Conservation (phyloP, 2,329 filamentous ascomycete genomes). For the Sphaerulina populicola region DNA sequence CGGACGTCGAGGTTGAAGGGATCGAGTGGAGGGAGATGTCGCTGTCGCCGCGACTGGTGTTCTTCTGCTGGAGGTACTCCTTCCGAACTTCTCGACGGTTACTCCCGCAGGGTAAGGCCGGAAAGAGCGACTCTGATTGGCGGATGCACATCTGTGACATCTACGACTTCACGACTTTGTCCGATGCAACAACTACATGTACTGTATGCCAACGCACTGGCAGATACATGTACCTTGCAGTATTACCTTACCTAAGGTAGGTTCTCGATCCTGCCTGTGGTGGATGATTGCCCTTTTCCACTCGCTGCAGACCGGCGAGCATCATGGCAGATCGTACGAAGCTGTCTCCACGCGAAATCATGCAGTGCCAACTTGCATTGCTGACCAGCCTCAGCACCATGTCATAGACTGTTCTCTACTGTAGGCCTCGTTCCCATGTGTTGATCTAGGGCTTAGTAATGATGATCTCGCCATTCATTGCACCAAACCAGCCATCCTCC, state of each 20-base stretch:
- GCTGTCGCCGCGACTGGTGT: not conserved
- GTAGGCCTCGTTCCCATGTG: not conserved
- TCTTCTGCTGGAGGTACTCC: not conserved
- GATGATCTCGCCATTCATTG: constrained; percentile 38
- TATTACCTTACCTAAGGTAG: too few relatives aligned
- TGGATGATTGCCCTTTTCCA: too few relatives aligned
- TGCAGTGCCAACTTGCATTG: too few relatives aligned
- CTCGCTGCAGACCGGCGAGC: too few relatives aligned
- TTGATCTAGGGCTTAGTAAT: constrained; percentile 20
- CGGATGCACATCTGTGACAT: not conserved
- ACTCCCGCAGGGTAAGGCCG: not conserved
- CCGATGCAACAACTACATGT: not conserved
- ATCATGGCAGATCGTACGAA: too few relatives aligned
- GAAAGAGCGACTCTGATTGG: not conserved
- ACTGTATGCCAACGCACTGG: too few relatives aligned
- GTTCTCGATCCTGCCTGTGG: too few relatives aligned
- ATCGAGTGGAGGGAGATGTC: not conserved
- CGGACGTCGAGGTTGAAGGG: constrained; percentile 5
- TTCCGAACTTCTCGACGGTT: not conserved
- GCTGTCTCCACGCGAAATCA: too few relatives aligned
- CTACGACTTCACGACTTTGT: not conserved
- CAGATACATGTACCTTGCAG: too few relatives aligned
- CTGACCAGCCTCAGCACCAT: too few relatives aligned
- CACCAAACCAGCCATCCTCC: constrained; percentile 38
- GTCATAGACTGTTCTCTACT: too few relatives aligned